Conservation (phyloP, 805 yeast species). For the Yamadazyma tumulicola region DNA sequence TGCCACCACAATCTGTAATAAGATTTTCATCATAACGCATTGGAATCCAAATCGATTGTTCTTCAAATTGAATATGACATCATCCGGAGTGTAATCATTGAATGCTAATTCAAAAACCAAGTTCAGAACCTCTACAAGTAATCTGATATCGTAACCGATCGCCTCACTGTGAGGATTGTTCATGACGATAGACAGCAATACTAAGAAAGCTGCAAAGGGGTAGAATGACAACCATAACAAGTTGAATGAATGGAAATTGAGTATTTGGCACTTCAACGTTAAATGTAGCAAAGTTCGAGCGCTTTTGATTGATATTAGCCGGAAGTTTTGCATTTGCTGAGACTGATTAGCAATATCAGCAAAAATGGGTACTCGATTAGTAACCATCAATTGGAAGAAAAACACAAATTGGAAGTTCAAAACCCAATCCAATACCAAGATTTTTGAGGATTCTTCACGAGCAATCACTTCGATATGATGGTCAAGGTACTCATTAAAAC, state of each 20-base stretch:
- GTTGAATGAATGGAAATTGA: constrained; percentile 12
- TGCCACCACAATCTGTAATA: constrained; percentile 7
- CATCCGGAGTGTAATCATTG: neutral
- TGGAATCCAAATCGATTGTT: constrained; percentile 1
- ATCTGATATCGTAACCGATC: constrained; percentile 17
- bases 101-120: constrained; percentile 8
- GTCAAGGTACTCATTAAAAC: constrained; percentile 14
- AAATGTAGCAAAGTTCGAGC: constrained; percentile 28
- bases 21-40: constrained; percentile 11
- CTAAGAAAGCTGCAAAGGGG: constrained; percentile 26
- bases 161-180: constrained; percentile 20
- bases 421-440: constrained; percentile 13
- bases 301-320: constrained; percentile 26
- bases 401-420: constrained; percentile 20
- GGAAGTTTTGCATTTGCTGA: constrained; percentile 15
- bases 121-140: constrained; percentile 17
- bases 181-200: constrained; percentile 23
- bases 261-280: constrained; percentile 14
- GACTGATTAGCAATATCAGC: constrained; percentile 12
- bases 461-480: neutral
- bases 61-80: neutral
- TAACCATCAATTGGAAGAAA: constrained; percentile 24
- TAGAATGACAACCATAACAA: constrained; percentile 19
- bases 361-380: constrained; percentile 32
- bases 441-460: no score